Conservation (phyloP, 495 filamentous ascomycete genomes). For the Aspergillus olivimuriae region DNA sequence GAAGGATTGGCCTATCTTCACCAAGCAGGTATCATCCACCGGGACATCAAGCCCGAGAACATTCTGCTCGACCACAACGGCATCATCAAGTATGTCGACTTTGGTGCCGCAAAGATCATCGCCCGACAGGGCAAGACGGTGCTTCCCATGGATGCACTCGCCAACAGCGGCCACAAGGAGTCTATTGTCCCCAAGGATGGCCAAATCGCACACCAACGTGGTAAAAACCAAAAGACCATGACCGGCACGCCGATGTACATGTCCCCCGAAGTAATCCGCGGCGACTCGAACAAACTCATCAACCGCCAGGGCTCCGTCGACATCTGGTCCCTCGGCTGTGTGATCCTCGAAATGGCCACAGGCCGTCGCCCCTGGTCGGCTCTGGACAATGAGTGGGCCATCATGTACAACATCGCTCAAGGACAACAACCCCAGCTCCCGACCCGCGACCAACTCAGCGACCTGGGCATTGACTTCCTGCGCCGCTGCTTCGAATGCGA, state of each 20-base stretch:
- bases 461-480: constrained; percentile 81
- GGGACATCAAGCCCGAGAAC: constrained; percentile 98
- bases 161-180: constrained; percentile 32
- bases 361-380: constrained; percentile 94
- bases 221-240: constrained; percentile 81
- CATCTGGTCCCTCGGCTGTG: constrained; percentile 95
- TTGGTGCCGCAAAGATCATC: constrained; percentile 96
- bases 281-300: constrained; percentile 48
- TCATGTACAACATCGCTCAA: constrained; percentile 99
- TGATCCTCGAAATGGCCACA: constrained; percentile 96
- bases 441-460: constrained; percentile 72
- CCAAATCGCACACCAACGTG: constrained; percentile 25
- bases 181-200: constrained; percentile 24
- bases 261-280: constrained; percentile 97
- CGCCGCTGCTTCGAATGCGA: constrained; percentile 83
- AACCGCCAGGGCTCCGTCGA: constrained; percentile 84
- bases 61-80: constrained; percentile 97
- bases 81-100: constrained; percentile 98
- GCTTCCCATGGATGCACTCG: constrained; percentile 50
- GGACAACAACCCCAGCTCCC: constrained; percentile 88
- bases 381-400: constrained; percentile 98
- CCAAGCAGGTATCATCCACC: constrained; percentile 81
- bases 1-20: constrained; percentile 95
- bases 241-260: constrained; percentile 99
- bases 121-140: constrained; percentile 88